Evolutionary conservation across 495 filamentous ascomycete species (phyloP).

Genomic region (Aspergillus bridgeri): DNA sequence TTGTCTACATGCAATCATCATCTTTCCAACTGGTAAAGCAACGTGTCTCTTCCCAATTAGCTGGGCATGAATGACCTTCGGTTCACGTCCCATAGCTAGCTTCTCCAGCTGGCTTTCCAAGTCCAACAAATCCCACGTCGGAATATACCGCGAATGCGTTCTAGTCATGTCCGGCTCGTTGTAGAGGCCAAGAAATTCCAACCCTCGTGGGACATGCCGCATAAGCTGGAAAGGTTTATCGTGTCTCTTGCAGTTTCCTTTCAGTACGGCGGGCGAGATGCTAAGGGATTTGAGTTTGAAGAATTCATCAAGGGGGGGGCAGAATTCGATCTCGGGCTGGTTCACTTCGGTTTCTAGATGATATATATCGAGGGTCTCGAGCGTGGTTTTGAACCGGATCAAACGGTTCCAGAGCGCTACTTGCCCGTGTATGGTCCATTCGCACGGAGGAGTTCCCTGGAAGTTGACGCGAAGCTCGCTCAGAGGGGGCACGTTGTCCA

Average conservation of each 20-base stretch:
- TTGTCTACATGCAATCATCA: not conserved
- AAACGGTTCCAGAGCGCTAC: not conserved
- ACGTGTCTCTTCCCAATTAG: not conserved
- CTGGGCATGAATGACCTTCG: not conserved
- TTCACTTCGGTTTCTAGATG: not conserved
- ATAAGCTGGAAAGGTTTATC: not conserved
- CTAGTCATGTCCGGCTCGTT: not conserved
- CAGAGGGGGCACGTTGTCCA: not conserved
- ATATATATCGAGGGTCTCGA: slow-evolving; percentile 1
- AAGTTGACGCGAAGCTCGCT: not conserved
- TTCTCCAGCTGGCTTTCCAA: not conserved
- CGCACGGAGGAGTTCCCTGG: not conserved
- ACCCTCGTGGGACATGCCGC: not conserved
- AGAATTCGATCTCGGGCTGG: not conserved
- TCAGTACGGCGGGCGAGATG: not conserved
- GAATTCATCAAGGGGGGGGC: not conserved
- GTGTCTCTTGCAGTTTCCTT: not conserved
- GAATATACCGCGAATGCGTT: not conserved
- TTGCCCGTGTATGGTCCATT: not conserved
- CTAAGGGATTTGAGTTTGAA: not conserved
- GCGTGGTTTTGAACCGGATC: not conserved
- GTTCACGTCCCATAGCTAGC: not conserved
- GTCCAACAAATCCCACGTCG: not conserved
- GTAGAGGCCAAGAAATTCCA: slow-evolving; percentile 1
- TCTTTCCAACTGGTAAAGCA: not conserved